A percentile compares a stretch with the other conserved stretches of the same genome.
Conservation (phyloP, 495 filamentous ascomycete species). For the Aspergillus olivimuriae region DNA sequence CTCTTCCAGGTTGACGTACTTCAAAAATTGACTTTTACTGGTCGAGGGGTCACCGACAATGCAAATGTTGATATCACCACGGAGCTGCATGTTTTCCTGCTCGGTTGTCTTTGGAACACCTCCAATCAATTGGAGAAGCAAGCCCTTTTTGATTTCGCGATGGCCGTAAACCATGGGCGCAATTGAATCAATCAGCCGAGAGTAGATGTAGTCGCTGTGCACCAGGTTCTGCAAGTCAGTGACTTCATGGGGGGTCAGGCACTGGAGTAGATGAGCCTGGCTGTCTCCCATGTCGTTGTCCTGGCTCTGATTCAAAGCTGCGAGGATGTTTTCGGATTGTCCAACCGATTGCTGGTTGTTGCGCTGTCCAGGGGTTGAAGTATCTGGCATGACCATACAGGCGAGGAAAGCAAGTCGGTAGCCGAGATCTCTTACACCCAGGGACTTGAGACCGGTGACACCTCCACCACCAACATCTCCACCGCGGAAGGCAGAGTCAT, state of each 20-base stretch:
- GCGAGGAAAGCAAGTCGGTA: conserved; percentile 96
- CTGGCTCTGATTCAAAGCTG: conserved; percentile 66
- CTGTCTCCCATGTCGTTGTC: conserved; percentile 66
- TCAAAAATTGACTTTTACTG: conserved; percentile 96
- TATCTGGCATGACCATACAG: conserved; percentile 94
- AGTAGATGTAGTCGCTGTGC: conserved; percentile 91
- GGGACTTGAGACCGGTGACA: conserved; percentile 80
- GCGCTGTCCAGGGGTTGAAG: conserved; percentile 65
- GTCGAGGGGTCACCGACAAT: conserved; percentile 98
- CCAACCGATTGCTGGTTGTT: conserved; percentile 60
- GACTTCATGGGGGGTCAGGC: conserved; percentile 77
- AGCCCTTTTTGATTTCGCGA: conserved; percentile 94
- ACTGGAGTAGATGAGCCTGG: conserved; percentile 80
- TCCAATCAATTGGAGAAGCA: conserved; percentile 87
- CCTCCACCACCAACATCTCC: conserved; percentile 77
- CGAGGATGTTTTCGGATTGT: conserved; percentile 72
- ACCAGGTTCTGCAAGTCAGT: conserved; percentile 89
- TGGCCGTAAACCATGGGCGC: conserved; percentile 97
- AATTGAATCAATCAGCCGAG: conserved; percentile 87
- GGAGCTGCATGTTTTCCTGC: conserved; percentile 83
- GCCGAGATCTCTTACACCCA: conserved; percentile 92
- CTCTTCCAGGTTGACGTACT: conserved; percentile 37
- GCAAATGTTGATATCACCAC: conserved; percentile 98
- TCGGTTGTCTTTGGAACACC: conserved; percentile 81
- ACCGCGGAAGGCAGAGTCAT: conserved; percentile 67